These are phyloP conservation scores for Pestalotiopsis sp. DNA, from an alignment of 2,329 filamentous ascomycete genomes.

Conservation along the genomic window DNA sequence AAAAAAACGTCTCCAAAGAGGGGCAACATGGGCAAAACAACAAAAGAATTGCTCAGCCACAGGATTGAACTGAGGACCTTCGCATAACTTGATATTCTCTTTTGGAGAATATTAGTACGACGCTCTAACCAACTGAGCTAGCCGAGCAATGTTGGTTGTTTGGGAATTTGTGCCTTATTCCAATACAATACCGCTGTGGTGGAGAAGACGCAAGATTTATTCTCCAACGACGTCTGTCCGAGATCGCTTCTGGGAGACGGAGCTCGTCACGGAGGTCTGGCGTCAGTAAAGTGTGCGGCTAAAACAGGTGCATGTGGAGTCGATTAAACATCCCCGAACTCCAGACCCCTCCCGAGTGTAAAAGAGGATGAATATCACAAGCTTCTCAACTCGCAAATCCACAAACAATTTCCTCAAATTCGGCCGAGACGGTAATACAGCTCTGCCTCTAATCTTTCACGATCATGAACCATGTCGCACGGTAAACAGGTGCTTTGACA, in stretches of 20 bases:
- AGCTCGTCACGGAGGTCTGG: no score
- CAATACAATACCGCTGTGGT: rapidly evolving
- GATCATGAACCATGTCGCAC: background rate
- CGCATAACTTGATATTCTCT: constrained; percentile 10
- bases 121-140: constrained; percentile 14
- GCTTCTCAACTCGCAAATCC: no score
- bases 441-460: background rate
- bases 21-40: background rate
- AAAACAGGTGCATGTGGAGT: no score
- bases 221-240: background rate
- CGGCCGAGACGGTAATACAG: no score
- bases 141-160: constrained; percentile 1
- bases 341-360: no score
- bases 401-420: no score
- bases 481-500: background rate
- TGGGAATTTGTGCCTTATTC: background rate
- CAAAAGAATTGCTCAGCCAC: constrained; percentile 10
- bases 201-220: background rate
- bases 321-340: no score
- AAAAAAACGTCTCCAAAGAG: no score
- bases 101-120: constrained; percentile 7
- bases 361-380: no score
- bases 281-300: no score
- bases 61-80: constrained; percentile 14
- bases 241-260: background rate